These are phyloP conservation scores for Comarum palustre DNA, from an alignment of 306 rosid genomes.

Conservation along the genomic window DNA sequence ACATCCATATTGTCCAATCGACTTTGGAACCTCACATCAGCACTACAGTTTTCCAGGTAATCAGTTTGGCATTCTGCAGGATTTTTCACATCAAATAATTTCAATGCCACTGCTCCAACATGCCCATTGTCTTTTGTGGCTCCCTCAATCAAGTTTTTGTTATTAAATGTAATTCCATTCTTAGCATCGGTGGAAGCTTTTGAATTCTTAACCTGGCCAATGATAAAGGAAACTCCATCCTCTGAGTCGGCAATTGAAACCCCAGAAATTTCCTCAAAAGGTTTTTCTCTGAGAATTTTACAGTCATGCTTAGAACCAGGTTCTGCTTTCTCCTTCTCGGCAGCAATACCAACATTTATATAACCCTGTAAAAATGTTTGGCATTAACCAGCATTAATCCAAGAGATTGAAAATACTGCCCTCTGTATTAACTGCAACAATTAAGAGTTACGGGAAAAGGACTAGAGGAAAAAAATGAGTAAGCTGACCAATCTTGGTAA, in stretches of 20 bases:
- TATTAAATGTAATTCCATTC: conserved; percentile 30
- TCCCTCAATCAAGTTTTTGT: conserved; percentile 34
- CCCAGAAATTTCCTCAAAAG: conserved; percentile 50
- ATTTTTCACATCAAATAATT: conserved; percentile 33
- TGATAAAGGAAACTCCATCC: conserved; percentile 88
- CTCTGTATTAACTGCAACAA: conserved; percentile 6
- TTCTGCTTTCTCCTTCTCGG: conserved; percentile 65
- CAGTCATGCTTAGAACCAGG: conserved; percentile 48
- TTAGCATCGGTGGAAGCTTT: conserved; percentile 41
- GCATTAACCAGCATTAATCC: conserved; percentile 16
- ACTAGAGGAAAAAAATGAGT: neutral
- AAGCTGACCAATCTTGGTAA: neutral
- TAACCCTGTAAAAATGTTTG: conserved; percentile 70
- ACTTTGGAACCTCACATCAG: conserved; percentile 27
- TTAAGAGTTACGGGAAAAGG: conserved; percentile 16
- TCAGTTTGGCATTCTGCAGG: conserved; percentile 34
- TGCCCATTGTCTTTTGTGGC: conserved; percentile 34
- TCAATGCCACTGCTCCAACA: conserved; percentile 24
- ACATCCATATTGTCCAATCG: conserved; percentile 30
- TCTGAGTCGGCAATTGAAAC: conserved; percentile 80
- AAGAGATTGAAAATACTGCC: neutral
- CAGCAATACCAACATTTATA: conserved; percentile 91
- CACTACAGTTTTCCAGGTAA: conserved; percentile 35
- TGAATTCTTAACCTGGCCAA: conserved; percentile 60
- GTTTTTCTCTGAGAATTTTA: conserved; percentile 61